Base-by-base conservation (phyloP, 2,329 filamentous ascomycete genomes). In the Botrytis hyacinthi region DNA sequence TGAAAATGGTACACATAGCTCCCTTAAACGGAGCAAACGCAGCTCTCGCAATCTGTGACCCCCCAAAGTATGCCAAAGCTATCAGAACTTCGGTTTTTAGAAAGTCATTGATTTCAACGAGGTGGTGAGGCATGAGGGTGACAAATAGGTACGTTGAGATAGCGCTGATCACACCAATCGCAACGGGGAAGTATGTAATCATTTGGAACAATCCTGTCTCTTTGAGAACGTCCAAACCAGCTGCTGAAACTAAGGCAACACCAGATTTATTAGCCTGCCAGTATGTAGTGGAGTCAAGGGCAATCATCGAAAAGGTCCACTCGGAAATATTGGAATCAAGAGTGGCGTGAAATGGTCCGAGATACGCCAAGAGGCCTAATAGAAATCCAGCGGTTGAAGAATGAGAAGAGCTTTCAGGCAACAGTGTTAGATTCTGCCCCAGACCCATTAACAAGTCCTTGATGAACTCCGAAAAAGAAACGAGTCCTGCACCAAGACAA, bases 21-120 rank as follows among this genome's bases (percentile, higher is more conserved):
- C 71, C 71, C 4, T 60, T 72, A 9, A 72, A 68, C 29, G 71
- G 71, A 26, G 62, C 51, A 40, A 72, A 37, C 3, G 48, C 51
- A n/a, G 62, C 63, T 29, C 71, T 60, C 4, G 71, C 32, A 60
- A 72, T 48, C 8, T 72, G 71, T 18, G 40, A 40, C 8, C 71
- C 71, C 3, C 40, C 71, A 42, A 72, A 42, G 46, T 42, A 72
- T 1, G 62, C 62, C 9, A 68, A 35, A 2, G 62, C 62, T 6
- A 67, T 37, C 26, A 72, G 29, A 10, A 60, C 7, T 60, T 72
- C 71, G 5, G 62, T 42, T 32, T 35, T 8, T 26, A 61, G 29
- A n/a, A 61, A 3, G 35, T 72, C 71, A 8, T 37, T 48, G 14
- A 32, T 61, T 29, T 59, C 32, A 16, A 72, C 32, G 4, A 51